Conservation (phyloP, 2,329 filamentous ascomycete species). For the Monosporascus sp. region DNA sequence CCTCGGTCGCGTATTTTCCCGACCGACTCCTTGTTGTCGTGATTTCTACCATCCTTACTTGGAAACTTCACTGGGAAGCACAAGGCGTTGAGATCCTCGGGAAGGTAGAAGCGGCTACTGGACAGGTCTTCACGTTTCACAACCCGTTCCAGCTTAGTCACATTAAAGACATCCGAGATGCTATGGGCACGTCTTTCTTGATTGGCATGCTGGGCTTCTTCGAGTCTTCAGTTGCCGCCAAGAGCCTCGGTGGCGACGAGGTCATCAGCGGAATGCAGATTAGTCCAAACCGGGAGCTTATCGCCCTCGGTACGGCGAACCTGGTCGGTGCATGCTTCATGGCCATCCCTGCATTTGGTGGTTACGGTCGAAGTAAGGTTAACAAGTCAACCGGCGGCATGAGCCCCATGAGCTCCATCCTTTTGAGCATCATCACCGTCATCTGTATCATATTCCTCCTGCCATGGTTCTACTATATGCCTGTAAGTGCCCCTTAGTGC, state of each 20-base stretch:
- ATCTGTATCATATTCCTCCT: conserved; percentile 76
- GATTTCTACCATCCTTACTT: conserved; percentile 73
- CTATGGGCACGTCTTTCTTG: conserved; percentile 85
- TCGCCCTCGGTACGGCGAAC: conserved; percentile 86
- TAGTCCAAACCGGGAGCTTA: conserved; percentile 87
- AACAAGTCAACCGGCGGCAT: conserved; percentile 87
- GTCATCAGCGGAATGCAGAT: conserved; percentile 74
- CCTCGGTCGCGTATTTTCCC: conserved; percentile 78
- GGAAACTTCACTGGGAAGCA: conserved; percentile 69
- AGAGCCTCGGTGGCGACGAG: conserved; percentile 69
- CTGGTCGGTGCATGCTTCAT: conserved; percentile 88
- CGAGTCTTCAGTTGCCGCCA: conserved; percentile 92
- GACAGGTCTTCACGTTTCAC: conserved; percentile 70
- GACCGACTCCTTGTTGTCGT: conserved; percentile 90
- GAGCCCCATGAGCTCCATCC: conserved; percentile 88
- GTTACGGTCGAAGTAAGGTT: conserved; percentile 93
- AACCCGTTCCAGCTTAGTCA: conserved; percentile 77
- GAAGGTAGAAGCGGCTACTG: conserved; percentile 66
- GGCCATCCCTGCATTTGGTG: conserved; percentile 88
- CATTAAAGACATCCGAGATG: conserved; percentile 76
- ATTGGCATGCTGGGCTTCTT: conserved; percentile 98
- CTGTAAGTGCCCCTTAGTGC: conserved; percentile 66
- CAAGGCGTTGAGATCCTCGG: conserved; percentile 81
- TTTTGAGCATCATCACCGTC: conserved; percentile 77
- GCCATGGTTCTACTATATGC: conserved; percentile 90